Conservation (phyloP, 768 basidiomycete species). For the Pleurotus djamor region DNA sequence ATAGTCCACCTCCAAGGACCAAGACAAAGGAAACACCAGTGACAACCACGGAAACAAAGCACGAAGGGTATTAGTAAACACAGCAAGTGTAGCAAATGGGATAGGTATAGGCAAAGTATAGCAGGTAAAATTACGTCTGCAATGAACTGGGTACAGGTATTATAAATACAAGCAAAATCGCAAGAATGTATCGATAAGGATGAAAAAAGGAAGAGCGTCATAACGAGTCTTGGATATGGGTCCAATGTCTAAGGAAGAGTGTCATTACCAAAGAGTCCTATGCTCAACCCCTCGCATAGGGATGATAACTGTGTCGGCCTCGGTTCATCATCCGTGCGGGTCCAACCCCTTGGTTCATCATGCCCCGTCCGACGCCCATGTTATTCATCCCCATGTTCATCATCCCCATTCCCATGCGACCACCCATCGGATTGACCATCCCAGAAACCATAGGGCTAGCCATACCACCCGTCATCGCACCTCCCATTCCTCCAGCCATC, state of each 20-base stretch:
- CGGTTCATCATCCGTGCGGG: conserved; percentile 5
- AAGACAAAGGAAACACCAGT: too few species aligned
- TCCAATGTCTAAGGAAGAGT: neutral
- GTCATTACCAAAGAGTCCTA: neutral
- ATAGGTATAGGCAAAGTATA: neutral
- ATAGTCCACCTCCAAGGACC: too few species aligned
- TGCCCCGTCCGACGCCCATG: conserved; percentile 3
- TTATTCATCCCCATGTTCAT: conserved; percentile 1
- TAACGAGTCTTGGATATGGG: too few species aligned
- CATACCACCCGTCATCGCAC: conserved; percentile 4
- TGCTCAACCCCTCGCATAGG: conserved; percentile 1
- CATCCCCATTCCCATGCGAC: conserved; percentile 6
- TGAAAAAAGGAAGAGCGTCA: too few species aligned
- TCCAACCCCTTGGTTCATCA: conserved; percentile 7
- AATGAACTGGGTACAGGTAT: neutral
- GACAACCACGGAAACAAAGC: too few species aligned
- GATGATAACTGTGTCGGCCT: conserved; percentile 3
- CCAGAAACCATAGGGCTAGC: conserved; percentile 3
- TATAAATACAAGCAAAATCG: conserved; percentile 6
- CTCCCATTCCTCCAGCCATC: conserved; percentile 3
- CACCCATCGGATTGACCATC: conserved; percentile 1
- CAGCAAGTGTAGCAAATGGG: neutral
- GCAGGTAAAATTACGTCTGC: neutral
- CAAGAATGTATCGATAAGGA: neutral
- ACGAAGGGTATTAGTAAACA: neutral